These are phyloP conservation scores for thale cress (Arabidopsis thaliana) DNA, from an alignment of 345 rosid species.

Conservation along the genomic window DNA sequence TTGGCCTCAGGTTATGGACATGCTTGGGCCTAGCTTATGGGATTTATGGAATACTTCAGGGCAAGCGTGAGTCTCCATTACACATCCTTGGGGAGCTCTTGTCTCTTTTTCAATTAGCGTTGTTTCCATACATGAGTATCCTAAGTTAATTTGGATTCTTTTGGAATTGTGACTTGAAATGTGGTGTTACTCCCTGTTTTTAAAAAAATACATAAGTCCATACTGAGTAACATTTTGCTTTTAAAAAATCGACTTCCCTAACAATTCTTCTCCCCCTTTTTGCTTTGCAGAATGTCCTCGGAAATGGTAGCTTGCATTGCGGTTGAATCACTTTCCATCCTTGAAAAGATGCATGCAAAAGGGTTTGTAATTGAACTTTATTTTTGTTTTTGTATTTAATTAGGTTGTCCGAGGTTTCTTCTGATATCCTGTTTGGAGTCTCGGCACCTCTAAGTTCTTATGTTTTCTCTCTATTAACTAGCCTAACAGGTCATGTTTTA, in stretches of 20 bases:
- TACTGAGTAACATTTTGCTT: neutral
- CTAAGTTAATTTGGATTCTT: slow-evolving; percentile 5
- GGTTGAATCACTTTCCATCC: slow-evolving; percentile 86
- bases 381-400: neutral
- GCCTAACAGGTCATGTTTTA: slow-evolving; percentile 20
- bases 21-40: slow-evolving; percentile 98
- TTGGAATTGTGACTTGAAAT: neutral
- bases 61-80: slow-evolving; percentile 74
- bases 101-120: neutral
- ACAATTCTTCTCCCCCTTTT: slow-evolving; percentile 19
- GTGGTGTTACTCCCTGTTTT: neutral
- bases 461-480: slow-evolving; percentile 25
- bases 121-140: slow-evolving; percentile 13
- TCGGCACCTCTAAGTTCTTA: slow-evolving; percentile 11
- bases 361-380: slow-evolving; percentile 62
- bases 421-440: slow-evolving; percentile 19
- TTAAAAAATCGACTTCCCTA: slow-evolving; percentile 24
- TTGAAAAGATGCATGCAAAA: slow-evolving; percentile 88
- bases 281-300: slow-evolving; percentile 72
- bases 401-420: slow-evolving; percentile 13
- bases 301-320: slow-evolving; percentile 99
- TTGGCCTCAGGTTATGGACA: slow-evolving; percentile 89
- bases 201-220: neutral
- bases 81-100: slow-evolving; percentile 23
- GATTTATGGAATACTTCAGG: slow-evolving; percentile 96